phyloP scores from a whole-genome alignment of 2,329 filamentous ascomycete genomes.

The Claviceps citrina region DNA sequence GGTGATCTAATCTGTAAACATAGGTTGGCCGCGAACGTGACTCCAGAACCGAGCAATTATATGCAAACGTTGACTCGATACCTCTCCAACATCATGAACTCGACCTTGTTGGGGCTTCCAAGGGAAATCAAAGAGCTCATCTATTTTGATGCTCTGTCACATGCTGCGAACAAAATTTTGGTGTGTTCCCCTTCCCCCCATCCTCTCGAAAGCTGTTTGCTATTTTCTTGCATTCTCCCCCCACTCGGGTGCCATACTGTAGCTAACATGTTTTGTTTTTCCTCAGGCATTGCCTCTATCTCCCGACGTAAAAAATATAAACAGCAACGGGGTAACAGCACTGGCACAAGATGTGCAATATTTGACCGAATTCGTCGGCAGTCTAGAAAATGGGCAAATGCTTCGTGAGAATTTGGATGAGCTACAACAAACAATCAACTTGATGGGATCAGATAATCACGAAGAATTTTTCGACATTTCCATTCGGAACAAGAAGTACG shows the following conservation, averaged over 20 bases:
- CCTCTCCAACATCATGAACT: slow-evolving; percentile 90
- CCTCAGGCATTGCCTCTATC: slow-evolving; percentile 60
- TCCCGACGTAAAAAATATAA: slow-evolving; percentile 68
- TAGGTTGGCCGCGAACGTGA: slow-evolving; percentile 39
- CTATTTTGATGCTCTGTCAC: slow-evolving; percentile 88
- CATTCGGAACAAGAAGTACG: slow-evolving; percentile 82
- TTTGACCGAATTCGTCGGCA: slow-evolving; percentile 72
- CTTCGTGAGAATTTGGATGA: slow-evolving; percentile 82
- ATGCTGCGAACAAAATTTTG: slow-evolving; percentile 75
- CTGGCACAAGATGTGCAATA: slow-evolving; percentile 73
- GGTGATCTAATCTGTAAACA: neutral
- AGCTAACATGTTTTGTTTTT: slow-evolving; percentile 8
- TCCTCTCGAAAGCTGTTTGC: no score
- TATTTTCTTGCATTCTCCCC: no score
- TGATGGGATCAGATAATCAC: slow-evolving; percentile 79
- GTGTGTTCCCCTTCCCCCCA: slow-evolving; percentile 29
- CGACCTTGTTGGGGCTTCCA: slow-evolving; percentile 80
- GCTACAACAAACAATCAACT: slow-evolving; percentile 75
- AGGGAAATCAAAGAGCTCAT: slow-evolving; percentile 94
- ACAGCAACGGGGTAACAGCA: slow-evolving; percentile 66
- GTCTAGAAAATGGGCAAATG: slow-evolving; percentile 71
- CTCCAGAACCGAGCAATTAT: slow-evolving; percentile 71
- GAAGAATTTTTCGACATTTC: slow-evolving; percentile 94
- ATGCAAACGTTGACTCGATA: slow-evolving; percentile 92
- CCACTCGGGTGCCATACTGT: neutral